A percentile compares a stretch with the other conserved stretches of the same genome.
These are phyloP conservation scores for Syzygium jambos DNA, from an alignment of 345 rosid genomes.

Conservation along the genomic window DNA sequence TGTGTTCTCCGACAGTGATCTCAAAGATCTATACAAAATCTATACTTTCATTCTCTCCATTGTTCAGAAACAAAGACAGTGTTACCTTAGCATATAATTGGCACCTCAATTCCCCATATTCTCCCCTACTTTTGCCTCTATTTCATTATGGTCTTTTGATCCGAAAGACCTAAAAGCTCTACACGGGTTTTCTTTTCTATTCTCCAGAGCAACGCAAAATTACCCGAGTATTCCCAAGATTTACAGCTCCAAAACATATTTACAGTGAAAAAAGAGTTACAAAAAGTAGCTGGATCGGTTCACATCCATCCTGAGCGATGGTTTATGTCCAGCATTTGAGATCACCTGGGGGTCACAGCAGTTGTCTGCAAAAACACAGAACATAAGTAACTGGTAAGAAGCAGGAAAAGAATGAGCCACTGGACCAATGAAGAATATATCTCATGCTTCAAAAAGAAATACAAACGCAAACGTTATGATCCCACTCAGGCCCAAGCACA, in stretches of 20 bases:
- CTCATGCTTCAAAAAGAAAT: background rate
- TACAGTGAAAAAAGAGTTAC: background rate
- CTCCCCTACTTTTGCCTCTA: background rate
- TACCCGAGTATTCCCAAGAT: background rate
- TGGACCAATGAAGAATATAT: background rate
- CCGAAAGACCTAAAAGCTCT: background rate
- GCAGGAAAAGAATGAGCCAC: background rate
- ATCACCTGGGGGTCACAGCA: background rate
- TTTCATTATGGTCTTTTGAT: background rate
- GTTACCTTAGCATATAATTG: background rate
- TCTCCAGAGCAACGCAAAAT: background rate
- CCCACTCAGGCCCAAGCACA: background rate
- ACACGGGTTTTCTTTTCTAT: background rate
- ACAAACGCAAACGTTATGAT: background rate
- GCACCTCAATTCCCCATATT: background rate
- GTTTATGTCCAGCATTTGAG: background rate
- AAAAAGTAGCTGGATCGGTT: background rate
- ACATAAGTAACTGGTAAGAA: background rate
- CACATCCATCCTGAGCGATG: background rate
- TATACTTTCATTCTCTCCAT: background rate
- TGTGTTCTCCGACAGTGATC: background rate
- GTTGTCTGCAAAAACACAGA: background rate
- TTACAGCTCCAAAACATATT: conserved; percentile 1
- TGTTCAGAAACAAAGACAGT: background rate
- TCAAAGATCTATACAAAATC: background rate